phyloP scores from a whole-genome alignment of 1,139 yeast species.

The Blastobotrys arbuscula region DNA sequence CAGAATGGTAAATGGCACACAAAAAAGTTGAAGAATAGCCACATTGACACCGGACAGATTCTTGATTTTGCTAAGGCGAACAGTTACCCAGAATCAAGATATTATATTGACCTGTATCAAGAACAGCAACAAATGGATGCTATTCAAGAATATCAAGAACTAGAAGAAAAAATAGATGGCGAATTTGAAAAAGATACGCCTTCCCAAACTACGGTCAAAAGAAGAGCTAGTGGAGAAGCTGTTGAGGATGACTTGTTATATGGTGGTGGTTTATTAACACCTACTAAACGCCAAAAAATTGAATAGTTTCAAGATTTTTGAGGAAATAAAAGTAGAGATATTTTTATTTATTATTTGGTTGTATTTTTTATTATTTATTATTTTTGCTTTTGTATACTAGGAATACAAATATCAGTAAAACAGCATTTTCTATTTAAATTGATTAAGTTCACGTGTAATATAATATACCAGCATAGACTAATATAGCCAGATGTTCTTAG shows the following conservation, averaged over 20 bases:
- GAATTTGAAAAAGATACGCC: not conserved
- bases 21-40: not conserved
- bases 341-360: not conserved
- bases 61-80: not conserved
- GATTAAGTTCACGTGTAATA: no score
- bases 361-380: not conserved
- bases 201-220: not conserved
- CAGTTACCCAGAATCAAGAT: not conserved
- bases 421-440: no score
- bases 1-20: constrained; percentile 1
- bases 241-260: not conserved
- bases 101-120: not conserved
- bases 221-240: not conserved
- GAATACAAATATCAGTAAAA: no score
- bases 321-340: not conserved
- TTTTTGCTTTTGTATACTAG: not conserved
- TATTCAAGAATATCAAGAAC: not conserved
- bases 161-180: not conserved
- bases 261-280: not conserved
- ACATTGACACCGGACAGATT: not conserved
- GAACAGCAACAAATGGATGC: not conserved
- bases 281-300: not conserved
- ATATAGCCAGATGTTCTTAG: no score
- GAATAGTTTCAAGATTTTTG: not conserved
- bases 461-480: no score